Conservation (phyloP, 441 rosid genomes). For the Arabidopsis hybrid region DNA sequence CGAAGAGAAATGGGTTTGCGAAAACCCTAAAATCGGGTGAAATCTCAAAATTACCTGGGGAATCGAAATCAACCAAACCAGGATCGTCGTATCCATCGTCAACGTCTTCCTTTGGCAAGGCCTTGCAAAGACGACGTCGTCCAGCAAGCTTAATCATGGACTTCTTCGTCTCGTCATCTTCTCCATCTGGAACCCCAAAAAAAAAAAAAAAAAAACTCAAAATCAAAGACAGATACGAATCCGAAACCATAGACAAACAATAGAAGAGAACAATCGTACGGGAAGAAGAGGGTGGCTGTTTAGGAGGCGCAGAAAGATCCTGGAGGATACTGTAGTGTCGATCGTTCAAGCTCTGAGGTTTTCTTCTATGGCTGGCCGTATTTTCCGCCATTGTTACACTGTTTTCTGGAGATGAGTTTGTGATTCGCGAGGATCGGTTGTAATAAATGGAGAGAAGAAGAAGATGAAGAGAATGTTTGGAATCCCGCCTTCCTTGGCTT, state of each 20-base stretch:
- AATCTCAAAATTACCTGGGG: slow-evolving; percentile 51
- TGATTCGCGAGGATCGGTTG: slow-evolving; percentile 17
- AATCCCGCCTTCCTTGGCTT: slow-evolving; percentile 35
- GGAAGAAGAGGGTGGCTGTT: slow-evolving; percentile 41
- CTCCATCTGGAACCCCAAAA: slow-evolving; percentile 34
- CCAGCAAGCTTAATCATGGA: slow-evolving; percentile 67
- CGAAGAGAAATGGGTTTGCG: not conserved
- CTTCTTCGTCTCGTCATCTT: slow-evolving; percentile 44
- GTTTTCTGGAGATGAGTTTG: slow-evolving; percentile 5
- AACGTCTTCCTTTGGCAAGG: slow-evolving; percentile 41
- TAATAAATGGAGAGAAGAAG: not conserved
- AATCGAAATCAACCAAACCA: slow-evolving; percentile 71
- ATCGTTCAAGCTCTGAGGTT: slow-evolving; percentile 77
- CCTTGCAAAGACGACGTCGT: slow-evolving; percentile 78
- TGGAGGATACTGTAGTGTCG: slow-evolving; percentile 76
- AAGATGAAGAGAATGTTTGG: not conserved
- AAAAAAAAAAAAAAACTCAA: not conserved
- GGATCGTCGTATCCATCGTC: slow-evolving; percentile 44
- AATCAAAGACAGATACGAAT: slow-evolving; percentile 1
- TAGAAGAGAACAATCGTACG: slow-evolving; percentile 31
- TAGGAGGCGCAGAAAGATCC: slow-evolving; percentile 68
- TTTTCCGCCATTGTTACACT: slow-evolving; percentile 57
- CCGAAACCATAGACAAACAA: not conserved
- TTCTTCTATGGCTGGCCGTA: slow-evolving; percentile 48
- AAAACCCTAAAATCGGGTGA: slow-evolving; percentile 15